phyloP scores from a whole-genome alignment of 1,284 basidiomycete genomes.

The Apiotrichum sp. region DNA sequence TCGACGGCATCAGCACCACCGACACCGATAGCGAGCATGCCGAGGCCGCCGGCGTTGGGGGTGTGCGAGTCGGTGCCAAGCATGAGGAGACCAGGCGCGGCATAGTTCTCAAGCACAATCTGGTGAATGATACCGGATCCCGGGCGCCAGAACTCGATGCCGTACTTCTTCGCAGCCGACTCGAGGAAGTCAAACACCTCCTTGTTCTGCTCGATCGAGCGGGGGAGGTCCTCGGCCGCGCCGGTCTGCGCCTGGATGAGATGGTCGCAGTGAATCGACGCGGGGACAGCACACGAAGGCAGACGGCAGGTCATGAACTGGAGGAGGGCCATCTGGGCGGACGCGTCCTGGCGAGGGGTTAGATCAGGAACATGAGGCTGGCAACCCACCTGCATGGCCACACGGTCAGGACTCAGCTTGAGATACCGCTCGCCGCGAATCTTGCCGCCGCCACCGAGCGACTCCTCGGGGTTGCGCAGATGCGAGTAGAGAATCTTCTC shows the following conservation, averaged over 20 bases:
- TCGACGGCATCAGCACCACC: slow-evolving; percentile 99
- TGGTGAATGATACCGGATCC: slow-evolving; percentile 90
- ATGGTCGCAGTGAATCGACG: slow-evolving; percentile 94
- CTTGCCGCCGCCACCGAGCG: slow-evolving; percentile 58
- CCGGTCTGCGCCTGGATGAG: slow-evolving; percentile 70
- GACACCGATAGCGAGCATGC: slow-evolving; percentile 98
- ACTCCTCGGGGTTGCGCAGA: slow-evolving; percentile 68
- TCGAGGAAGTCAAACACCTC: slow-evolving; percentile 98
- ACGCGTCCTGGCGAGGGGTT: slow-evolving; percentile 60
- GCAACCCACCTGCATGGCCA: slow-evolving; percentile 77
- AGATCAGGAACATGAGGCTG: not conserved
- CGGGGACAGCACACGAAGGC: slow-evolving; percentile 73
- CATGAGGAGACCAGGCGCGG: slow-evolving; percentile 98
- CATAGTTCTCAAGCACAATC: slow-evolving; percentile 98
- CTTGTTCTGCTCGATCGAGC: slow-evolving; percentile 80
- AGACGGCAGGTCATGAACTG: slow-evolving; percentile 99
- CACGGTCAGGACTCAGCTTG: slow-evolving; percentile 83
- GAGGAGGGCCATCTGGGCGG: slow-evolving; percentile 87
- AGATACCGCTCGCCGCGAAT: slow-evolving; percentile 85
- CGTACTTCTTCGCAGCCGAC: slow-evolving; percentile 91
- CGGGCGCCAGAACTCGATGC: slow-evolving; percentile 82
- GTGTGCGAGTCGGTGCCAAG: slow-evolving; percentile 99
- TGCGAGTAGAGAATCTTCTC: slow-evolving; percentile 99
- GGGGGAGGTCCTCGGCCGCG: slow-evolving; percentile 36
- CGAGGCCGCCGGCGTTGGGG: slow-evolving; percentile 97